Base-by-base conservation (phyloP, 306 rosid genomes). In the Oxytropis ochrocephala region DNA sequence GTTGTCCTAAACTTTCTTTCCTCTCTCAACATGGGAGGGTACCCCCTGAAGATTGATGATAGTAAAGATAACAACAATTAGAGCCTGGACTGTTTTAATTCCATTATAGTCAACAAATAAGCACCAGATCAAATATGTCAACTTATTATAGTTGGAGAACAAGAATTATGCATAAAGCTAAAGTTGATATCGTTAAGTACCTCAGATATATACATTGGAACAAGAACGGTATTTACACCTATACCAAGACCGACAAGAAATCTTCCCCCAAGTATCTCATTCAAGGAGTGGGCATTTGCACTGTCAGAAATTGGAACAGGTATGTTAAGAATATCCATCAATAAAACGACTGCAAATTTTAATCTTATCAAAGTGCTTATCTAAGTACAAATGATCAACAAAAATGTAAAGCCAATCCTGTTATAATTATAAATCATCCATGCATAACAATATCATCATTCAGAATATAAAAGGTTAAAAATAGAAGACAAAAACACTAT, bases 241-340 rank as follows among this genome's bases (percentile, higher is more conserved):
- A 92, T 89, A 75, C 98, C 98, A 66, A 92, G 86, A 72, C 95
- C 98, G 81, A 92, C 98, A 71, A 92, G 95, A 92, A 92, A 87
- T 66, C 98, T 87, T 78, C 98, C 98, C 82, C 72, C 78, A 76
- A 89, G 88, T 55, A 92, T 41, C 77, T 85, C 96, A 80, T 87
- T 81, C 80, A 92, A 79, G 42, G 95, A 79, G 56, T 83, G 87
- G 0, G 98, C 96, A 69, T 87, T 84, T 46, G 96, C 96, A 75
- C 96, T 92, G 81, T 73, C 52, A 85, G 69, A 68, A 76, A 78
- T 63, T 43, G 30, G 69, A 76, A 68, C 5, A 54, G 42, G 60
- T 48, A 72, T 60, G 66, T 44, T 61, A 75, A 11, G 4, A 51
- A 62, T 30, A 73, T 58, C 18, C 33, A 32, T 24, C n/a, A 3